Evolutionary conservation across 1,284 basidiomycete genomes (phyloP), one percentile per base, ranked within the genome.

Genomic region (Puccinia hordei): DNA sequence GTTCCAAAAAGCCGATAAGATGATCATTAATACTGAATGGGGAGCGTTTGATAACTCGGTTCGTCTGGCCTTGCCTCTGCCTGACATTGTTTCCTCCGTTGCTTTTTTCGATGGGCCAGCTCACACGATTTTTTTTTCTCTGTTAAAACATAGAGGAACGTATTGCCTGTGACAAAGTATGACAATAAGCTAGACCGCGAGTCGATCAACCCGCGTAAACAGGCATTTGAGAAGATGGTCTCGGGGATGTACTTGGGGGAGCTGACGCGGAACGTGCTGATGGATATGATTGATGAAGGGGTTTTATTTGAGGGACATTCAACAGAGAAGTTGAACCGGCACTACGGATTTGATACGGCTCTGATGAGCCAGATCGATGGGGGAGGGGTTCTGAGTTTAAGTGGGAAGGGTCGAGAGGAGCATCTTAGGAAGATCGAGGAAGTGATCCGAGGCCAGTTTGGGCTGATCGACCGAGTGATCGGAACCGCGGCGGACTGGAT

Each of bases 1-100:
- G 24, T 71, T 71, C n/a, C 24, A 53, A 71, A 49, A 71, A 27
- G 68, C 51, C 15, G 46, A 71, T 2, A 88, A 66, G 87, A 99
- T 99, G 96, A 90, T 98, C 81, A 90, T 99, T 82, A 99, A 99
- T 87, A 94, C 93, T 2, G 97, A 99, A 87, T 98, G 97, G 95
- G 95, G 95, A 82, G 94, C 90, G 51, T 95, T 97, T 86, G 93
- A 97, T 86, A 95, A 96, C 86, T 88, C 90, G 63, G 93, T 93
- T 85, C 82, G 90, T 85, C 74, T 46, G 6, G 9, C 8, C 35
- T 66, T 27, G 8, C 19, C 12, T 30, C 12, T 44, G 17, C 38
- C 35, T 44, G 8, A 12, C 8, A 6, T 33, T 49, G 27, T 27
- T 53, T 69, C 17, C n/a, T 27, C n/a, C 9, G 55, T 15, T n/a